These are phyloP conservation scores for Hansenula lynferdii DNA, from an alignment of 1,139 yeast species.

Conservation along the genomic window DNA sequence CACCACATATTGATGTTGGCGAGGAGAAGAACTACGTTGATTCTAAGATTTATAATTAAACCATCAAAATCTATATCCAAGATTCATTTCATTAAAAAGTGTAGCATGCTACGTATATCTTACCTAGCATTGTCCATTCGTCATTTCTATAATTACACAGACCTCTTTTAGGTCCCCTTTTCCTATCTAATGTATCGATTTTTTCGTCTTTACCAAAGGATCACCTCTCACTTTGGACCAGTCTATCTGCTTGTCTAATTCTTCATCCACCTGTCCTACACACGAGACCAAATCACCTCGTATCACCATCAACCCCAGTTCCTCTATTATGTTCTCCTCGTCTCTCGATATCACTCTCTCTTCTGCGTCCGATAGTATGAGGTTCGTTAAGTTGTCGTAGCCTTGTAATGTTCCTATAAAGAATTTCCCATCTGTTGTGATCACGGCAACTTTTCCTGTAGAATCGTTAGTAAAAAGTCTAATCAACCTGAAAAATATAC, in stretches of 20 bases:
- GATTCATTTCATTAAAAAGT: not conserved
- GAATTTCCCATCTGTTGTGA: slow-evolving; percentile 81
- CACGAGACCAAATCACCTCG: slow-evolving; percentile 84
- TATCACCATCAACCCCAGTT: slow-evolving; percentile 61
- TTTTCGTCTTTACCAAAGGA: slow-evolving; percentile 17
- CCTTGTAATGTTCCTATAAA: slow-evolving; percentile 71
- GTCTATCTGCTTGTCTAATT: slow-evolving; percentile 42
- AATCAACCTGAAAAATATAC: not conserved
- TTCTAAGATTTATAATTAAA: slow-evolving; percentile 17
- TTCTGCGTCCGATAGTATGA: slow-evolving; percentile 56
- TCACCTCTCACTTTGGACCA: slow-evolving; percentile 45
- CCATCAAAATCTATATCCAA: not conserved
- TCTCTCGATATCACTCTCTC: slow-evolving; percentile 40
- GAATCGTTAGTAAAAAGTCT: slow-evolving; percentile 8
- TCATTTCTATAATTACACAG: not conserved
- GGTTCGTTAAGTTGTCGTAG: slow-evolving; percentile 75
- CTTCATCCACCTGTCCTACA: slow-evolving; percentile 65
- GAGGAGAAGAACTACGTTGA: slow-evolving; percentile 26
- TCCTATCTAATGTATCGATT: slow-evolving; percentile 11
- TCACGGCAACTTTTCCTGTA: slow-evolving; percentile 46
- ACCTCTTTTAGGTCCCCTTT: too few species aligned
- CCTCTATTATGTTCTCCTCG: slow-evolving; percentile 46
- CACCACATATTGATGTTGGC: slow-evolving; percentile 36
- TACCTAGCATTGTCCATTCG: not conserved
- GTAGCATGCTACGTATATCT: not conserved